Evolutionary conservation across 331 rosid genomes (phyloP).

Genomic region (Cucumis variabilis): DNA sequence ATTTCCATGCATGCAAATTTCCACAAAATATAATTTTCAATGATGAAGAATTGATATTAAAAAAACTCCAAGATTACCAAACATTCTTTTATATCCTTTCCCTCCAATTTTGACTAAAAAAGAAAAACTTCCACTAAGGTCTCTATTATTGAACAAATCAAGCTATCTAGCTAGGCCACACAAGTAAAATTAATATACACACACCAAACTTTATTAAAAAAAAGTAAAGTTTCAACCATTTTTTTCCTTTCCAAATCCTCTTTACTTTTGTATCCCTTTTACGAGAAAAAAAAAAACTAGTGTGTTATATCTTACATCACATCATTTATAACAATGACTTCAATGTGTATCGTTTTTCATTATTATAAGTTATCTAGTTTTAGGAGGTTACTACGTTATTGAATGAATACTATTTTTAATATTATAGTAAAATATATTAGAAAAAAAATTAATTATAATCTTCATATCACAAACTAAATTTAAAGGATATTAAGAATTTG

Average conservation of each 20-base stretch:
- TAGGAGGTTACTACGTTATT: no score
- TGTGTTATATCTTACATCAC: neutral
- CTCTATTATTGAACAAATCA: slow-evolving; percentile 23
- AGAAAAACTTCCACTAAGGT: neutral
- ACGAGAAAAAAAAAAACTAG: neutral
- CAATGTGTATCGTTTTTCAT: neutral
- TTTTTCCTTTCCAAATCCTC: neutral
- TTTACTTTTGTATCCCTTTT: neutral
- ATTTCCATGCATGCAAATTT: neutral
- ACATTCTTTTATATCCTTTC: neutral
- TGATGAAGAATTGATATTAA: neutral
- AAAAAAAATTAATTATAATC: no score
- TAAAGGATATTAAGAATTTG: no score
- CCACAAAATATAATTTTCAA: neutral
- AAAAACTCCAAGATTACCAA: neutral
- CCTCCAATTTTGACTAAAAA: neutral
- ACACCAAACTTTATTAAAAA: neutral
- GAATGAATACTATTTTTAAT: neutral
- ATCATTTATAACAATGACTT: neutral
- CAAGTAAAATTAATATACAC: neutral
- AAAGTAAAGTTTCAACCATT: neutral
- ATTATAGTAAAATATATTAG: no score
- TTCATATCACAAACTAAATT: no score
- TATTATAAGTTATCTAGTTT: neutral
- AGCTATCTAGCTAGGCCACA: neutral